Conservation (phyloP, 768 basidiomycete species). For the Lentinula aciculospora region DNA sequence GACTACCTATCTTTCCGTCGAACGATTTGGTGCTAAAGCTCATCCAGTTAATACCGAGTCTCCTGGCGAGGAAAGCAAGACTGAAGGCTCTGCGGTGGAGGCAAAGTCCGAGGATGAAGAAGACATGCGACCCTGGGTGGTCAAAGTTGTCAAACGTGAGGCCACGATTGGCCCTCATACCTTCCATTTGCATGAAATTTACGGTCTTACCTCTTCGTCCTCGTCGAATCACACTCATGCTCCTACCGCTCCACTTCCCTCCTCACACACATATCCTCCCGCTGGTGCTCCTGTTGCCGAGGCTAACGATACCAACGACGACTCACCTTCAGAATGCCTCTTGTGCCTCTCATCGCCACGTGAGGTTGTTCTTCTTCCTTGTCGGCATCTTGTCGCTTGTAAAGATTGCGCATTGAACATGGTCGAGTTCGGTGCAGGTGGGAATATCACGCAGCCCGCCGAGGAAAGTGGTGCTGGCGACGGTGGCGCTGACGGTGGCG, state of each 20-base stretch:
- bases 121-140: slow-evolving; percentile 79
- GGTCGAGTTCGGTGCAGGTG: slow-evolving; percentile 96
- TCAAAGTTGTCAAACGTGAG: slow-evolving; percentile 89
- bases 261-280: slow-evolving; percentile 45
- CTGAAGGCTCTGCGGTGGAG: neutral
- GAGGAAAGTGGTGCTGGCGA: slow-evolving; percentile 26
- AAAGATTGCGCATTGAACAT: slow-evolving; percentile 94
- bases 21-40: slow-evolving; percentile 53
- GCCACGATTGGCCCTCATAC: slow-evolving; percentile 91
- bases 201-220: slow-evolving; percentile 69
- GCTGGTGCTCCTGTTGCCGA: slow-evolving; percentile 16
- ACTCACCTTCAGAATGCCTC: slow-evolving; percentile 84
- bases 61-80: slow-evolving; percentile 1
- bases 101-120: slow-evolving; percentile 22
- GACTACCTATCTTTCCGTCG: slow-evolving; percentile 81
- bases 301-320: slow-evolving; percentile 30
- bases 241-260: slow-evolving; percentile 31
- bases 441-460: slow-evolving; percentile 63
- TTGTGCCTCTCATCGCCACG: slow-evolving; percentile 84
- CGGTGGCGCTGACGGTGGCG: slow-evolving; percentile 18
- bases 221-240: slow-evolving; percentile 23
- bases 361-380: slow-evolving; percentile 90
- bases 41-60: slow-evolving; percentile 13
- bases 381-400: slow-evolving; percentile 92
- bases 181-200: slow-evolving; percentile 95